Percentiles rank a stretch among this genome's conserved stretches.
These are phyloP conservation scores for Cordyceps pruinosa DNA, from an alignment of 2,329 filamentous ascomycete genomes.

Conservation along the genomic window DNA sequence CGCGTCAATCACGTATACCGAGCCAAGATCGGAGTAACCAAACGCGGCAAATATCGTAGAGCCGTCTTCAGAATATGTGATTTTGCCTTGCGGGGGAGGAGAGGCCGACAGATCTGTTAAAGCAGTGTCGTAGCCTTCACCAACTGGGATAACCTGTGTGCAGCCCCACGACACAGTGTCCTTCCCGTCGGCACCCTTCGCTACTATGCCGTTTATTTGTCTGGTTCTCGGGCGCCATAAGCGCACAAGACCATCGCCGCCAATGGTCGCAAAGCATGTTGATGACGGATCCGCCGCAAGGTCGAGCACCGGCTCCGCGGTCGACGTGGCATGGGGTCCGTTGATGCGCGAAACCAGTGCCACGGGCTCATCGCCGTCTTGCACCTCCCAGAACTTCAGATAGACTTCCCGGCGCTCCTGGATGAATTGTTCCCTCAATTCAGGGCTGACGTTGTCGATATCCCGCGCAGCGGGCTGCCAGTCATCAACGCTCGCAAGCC, in stretches of 20 bases:
- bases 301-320: slow-evolving; percentile 58
- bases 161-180: slow-evolving; percentile 69
- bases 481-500: slow-evolving; percentile 87
- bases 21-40: slow-evolving; percentile 46
- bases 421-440: slow-evolving; percentile 37
- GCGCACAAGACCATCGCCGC: slow-evolving; percentile 69
- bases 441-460: slow-evolving; percentile 39
- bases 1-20: slow-evolving; percentile 71
- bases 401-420: slow-evolving; percentile 62
- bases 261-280: slow-evolving; percentile 75
- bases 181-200: slow-evolving; percentile 51
- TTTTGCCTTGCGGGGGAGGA: slow-evolving; percentile 46
- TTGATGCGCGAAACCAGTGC: slow-evolving; percentile 78
- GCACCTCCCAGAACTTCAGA: slow-evolving; percentile 83
- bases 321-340: slow-evolving; percentile 61
- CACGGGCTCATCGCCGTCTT: slow-evolving; percentile 51
- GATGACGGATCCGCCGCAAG: slow-evolving; percentile 63
- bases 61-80: slow-evolving; percentile 78
- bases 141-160: slow-evolving; percentile 50
- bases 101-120: slow-evolving; percentile 23
- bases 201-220: slow-evolving; percentile 59
- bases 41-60: slow-evolving; percentile 70
- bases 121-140: slow-evolving; percentile 40
- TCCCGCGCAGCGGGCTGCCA: slow-evolving; percentile 74
- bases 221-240: slow-evolving; percentile 74